Conservation (phyloP, 257 asterid genomes). For the Salvia hispanica region DNA sequence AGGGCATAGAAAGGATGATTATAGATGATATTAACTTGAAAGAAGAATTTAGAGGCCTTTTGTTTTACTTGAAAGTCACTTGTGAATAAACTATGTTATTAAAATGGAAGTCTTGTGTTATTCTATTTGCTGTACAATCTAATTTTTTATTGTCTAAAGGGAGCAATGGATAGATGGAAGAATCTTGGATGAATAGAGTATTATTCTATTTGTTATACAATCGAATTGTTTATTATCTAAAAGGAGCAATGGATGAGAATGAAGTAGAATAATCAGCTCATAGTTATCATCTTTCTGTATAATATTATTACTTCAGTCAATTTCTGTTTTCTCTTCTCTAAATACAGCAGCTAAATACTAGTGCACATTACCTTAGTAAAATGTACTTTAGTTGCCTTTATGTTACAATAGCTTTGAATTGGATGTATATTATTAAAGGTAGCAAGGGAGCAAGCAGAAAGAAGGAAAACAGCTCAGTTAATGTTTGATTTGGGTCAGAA, state of each 20-base stretch:
- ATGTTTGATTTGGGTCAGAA: conserved; percentile 93
- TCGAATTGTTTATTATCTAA: no score
- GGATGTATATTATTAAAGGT: conserved; percentile 48
- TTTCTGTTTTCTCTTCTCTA: neutral
- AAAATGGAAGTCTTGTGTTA: neutral
- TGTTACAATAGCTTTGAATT: neutral
- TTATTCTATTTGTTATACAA: no score
- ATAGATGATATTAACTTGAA: neutral
- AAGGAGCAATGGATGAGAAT: no score
- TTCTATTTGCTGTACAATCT: neutral
- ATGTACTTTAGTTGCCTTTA: neutral
- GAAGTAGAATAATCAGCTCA: no score
- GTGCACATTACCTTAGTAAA: neutral
- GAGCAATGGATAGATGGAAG: neutral
- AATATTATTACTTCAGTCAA: neutral
- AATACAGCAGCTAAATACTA: neutral
- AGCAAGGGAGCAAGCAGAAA: conserved; percentile 93
- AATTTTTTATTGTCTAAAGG: conserved; percentile 13
- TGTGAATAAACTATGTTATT: conserved; percentile 13
- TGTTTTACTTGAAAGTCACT: neutral
- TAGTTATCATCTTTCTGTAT: neutral
- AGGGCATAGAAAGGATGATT: neutral
- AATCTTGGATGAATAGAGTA: no score
- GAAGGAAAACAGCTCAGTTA: conserved; percentile 79
- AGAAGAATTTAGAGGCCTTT: neutral